Evolutionary conservation across 2,329 filamentous ascomycete species (phyloP), one percentile per base, ranked within the genome.

Genomic region (Trichoderma brevicompactum): DNA sequence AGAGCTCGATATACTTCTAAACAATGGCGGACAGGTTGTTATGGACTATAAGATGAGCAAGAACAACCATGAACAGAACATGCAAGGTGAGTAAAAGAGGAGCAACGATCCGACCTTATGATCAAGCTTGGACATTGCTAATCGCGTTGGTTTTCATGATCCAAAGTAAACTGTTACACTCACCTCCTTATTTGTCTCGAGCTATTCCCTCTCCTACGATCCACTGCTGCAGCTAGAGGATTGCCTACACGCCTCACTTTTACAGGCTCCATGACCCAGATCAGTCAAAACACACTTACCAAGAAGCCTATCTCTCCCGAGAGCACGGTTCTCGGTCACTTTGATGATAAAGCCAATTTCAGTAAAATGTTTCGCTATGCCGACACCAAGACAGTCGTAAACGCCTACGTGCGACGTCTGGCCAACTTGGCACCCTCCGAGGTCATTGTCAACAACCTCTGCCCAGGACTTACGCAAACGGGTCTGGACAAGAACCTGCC

Each of bases 401-500:
- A 52, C 23, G 58, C 58, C 1, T 61, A 61, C 38, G 58, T 50
- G 15, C 58, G 58, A 8, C 58, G 58, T 9, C n/a, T 61, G 36
- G 58, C 58, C 43, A 46, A 46, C 28, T 43, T 52, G 58, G 58
- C 58, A 15, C 58, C 58, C 23, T 41, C 44, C 23, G 58, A 61
- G 19, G 58, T 61, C 15, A 52, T 61, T 12, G 58, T 32, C 19
- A 61, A 61, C 23, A 61, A 61, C 23, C 34, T 46, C 5, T 61
- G 58, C 23, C 58, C 58, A 34, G 58, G 58, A 9, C 58, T 61
- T 43, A 46, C 52, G 23, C 58, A 43, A 34, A 61, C 58, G 23
- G 58, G 58, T 3, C 12, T 52, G n/a, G 58, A 61, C 34, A 61
- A 61, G 36, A 61, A 61, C 10, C 36, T 61, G 23, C 58, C 58